Base-by-base conservation (phyloP, 73 alveolate genomes). In the Urostyla sp. region DNA sequence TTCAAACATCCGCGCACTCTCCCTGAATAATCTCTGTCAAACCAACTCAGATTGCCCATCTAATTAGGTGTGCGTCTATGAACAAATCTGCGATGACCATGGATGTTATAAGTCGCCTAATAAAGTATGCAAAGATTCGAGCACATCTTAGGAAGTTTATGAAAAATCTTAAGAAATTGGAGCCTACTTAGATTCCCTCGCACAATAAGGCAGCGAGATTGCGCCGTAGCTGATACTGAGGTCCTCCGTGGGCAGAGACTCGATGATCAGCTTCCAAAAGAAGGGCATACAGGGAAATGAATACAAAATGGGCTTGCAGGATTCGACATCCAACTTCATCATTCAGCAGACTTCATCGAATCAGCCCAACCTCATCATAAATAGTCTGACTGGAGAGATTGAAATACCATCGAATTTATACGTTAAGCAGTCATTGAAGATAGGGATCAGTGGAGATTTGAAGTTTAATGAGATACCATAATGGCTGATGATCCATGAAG, bases 401-500 rank as follows among this genome's bases (percentile, higher is more conserved):
- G 44, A 45, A 10, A 4, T 63, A 6, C 21, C 10, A 3, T 23
- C 28, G 5, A 63, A 43, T 43, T 15, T 63, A 2, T 18, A 43
- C 6, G 28, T 63, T 1, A 46, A 34, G 3, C 2, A 63, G 0
- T 1, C 11, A 6, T 23, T 63, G 6, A 63, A 24, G 44, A 10
- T 63, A n/a, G 79, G 79, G 6, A 44, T 63, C 24, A 8, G 44
- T 4, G 44, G 79, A 24, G 37, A 4, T 10, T 13, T 63, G 15
- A 0, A 15, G 44, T 27, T 63, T 10, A 40, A 40, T 48, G 11
- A 20, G 4, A 24, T 63, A 49, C 23, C 61, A 24, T 63, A 63
- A 40, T 63, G 79, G 79, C 16, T 63, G 1, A 63, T 63, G 79
- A 63, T 63, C 20, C 79, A 63, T 38, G 79, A 63, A 38, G 79